Evolutionary conservation across 2,329 filamentous ascomycete species (phyloP), one percentile per base, ranked within the genome.

Genomic region (Paraphoma chrysanthemicola): DNA sequence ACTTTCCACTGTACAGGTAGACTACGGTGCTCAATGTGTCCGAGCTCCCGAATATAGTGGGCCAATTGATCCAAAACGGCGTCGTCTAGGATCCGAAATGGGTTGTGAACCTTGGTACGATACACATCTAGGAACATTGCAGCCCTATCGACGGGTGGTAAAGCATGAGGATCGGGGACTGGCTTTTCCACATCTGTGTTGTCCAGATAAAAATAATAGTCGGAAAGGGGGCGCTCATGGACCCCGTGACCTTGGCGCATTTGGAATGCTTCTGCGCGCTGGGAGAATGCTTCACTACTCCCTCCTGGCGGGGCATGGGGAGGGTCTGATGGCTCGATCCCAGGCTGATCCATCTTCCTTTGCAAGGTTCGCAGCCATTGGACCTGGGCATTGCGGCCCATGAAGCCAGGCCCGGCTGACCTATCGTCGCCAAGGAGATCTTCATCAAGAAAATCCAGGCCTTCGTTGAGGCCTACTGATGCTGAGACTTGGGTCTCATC

Each of bases 51-150:
- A 59, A 57, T 44, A 28, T 63, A 71, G 12, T 55, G 59, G 30
- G 56, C 63, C 18, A 68, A 58, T 11, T 71, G 64, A 14, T 62
- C 56, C 5, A 64, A 56, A 31, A 71, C 72, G 54, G n/a, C n/a
- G 10, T 54, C 50, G 23, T 54, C 54, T 18, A 68, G 14, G 63
- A 78, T 59, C 67, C 67, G 49, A 44, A 55, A 67, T 17, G 50
- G 77, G n/a, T 41, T 18, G 12, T 42, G 51, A 14, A 47, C 28
- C 11, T 31, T 17, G 8, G 44, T 7, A 17, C 39, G 16, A 50
- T 78, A 81, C 30, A 62, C 68, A 7, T 71, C 42, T 17, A 78
- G 65, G 6, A 79, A 63, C 12, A 62, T 55, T 12, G 76, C 65
- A 1, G 73, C 76, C 5, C 66, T 66, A 2, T 64, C 60, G 33